Evolutionary conservation across 2,329 filamentous ascomycete genomes (phyloP), one percentile per base, ranked within the genome.

Genomic region (Ustulina deusta): DNA sequence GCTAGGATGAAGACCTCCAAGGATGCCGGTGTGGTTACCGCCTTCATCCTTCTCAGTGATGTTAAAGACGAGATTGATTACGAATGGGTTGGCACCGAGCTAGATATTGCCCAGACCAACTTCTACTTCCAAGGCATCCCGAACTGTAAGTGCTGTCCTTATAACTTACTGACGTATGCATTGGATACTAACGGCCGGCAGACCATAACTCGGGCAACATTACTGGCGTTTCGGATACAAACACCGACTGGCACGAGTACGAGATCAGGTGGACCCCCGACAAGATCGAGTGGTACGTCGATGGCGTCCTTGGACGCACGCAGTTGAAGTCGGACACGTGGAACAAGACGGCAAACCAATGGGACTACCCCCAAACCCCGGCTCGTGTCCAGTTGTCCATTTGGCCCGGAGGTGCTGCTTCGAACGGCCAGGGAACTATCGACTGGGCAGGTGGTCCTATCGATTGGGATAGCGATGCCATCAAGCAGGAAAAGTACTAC

Each of bases 31-130:
- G 96, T 99, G 25, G 92, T 99, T n/a, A 97, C 94, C 1, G 95
- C 94, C 34, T 99, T 99, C 79, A 99, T 99, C 79, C 85, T 98
- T 77, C 89, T 97, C 80, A 94, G 92, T 40, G 95, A 98, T 76
- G 92, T 97, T 77, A 97, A 97, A 86, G 96, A 99, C 77, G 96
- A 99, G 81, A 97, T 99, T 76, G 96, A 99, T 83, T 98, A 93
- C 79, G 96, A 99, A 80, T 98, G 92, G 79, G 87, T 99, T 62
- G 96, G 96, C 72, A 87, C 87, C 51, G 93, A 97, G 76, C 84
- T 97, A 69, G 77, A 84, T 54, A 87, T 86, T 70, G 93, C 91
- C 20, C 94, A 99, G 84, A 96, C 94, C 78, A 99, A 99, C 84
- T 99, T 90, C 85, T 99, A 97, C 83, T 97, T 91, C 83, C 94